A percentile compares a stretch with the other conserved stretches of the same genome.
Evolutionary conservation across 2,329 filamentous ascomycete genomes (phyloP).

Genomic region (Fusarium sp.): DNA sequence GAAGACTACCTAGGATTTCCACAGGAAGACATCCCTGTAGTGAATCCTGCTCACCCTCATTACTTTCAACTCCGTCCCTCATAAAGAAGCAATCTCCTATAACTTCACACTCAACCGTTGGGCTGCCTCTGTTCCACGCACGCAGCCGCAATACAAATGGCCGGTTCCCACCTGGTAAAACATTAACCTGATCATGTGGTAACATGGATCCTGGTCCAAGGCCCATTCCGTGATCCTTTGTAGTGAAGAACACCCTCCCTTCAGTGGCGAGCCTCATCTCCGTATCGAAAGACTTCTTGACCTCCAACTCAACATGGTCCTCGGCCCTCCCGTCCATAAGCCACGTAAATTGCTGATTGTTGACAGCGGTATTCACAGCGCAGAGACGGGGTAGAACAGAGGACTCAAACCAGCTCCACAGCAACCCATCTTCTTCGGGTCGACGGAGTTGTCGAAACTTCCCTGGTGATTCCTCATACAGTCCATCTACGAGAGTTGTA

Average conservation of each 20-base stretch:
- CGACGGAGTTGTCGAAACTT: rapidly evolving
- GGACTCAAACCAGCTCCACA: not conserved
- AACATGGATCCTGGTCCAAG: not conserved
- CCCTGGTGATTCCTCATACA: not conserved
- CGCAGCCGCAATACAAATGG: too few species aligned
- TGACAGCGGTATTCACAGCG: too few species aligned
- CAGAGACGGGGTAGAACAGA: rapidly evolving
- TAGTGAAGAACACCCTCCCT: not conserved
- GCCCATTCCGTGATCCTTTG: not conserved
- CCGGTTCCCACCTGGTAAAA: not conserved
- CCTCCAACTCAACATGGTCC: rapidly evolving
- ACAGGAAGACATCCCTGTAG: not conserved
- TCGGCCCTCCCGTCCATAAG: too few species aligned
- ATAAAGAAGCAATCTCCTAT: not conserved
- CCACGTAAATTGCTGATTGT: too few species aligned
- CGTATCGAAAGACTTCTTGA: not conserved
- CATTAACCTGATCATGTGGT: rapidly evolving
- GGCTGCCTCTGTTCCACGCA: rapidly evolving
- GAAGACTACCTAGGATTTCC: not conserved
- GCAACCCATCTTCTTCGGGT: rapidly evolving
- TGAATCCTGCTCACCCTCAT: too few species aligned
- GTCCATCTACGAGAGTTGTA: rapidly evolving
- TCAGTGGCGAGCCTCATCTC: not conserved
- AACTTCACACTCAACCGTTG: rapidly evolving
- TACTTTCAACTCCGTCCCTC: too few species aligned